Conservation (phyloP, 192 early-diverging fungal genomes). For the Coemansia nantahalensis region DNA sequence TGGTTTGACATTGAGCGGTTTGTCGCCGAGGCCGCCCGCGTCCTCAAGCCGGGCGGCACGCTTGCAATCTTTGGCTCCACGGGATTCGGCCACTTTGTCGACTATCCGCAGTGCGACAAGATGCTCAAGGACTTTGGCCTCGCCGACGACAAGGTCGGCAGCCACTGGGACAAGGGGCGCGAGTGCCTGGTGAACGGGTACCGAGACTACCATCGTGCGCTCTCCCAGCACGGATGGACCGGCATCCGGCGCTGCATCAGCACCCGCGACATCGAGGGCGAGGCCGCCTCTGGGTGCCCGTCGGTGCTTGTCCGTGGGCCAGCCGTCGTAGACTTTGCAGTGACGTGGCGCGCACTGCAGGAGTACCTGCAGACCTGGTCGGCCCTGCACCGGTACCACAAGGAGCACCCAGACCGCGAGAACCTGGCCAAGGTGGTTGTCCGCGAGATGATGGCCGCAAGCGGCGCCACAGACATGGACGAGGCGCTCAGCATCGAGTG, state of each 20-base stretch:
- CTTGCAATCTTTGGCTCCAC: slow-evolving; percentile 48
- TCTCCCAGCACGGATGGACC: slow-evolving; percentile 12
- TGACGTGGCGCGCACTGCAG: slow-evolving; percentile 22
- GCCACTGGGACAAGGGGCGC: slow-evolving; percentile 32
- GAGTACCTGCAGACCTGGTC: slow-evolving; percentile 33
- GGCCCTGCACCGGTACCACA: slow-evolving; percentile 7
- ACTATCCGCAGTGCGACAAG: slow-evolving; percentile 45
- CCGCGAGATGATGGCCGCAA: slow-evolving; percentile 31
- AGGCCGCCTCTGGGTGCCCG: slow-evolving; percentile 11
- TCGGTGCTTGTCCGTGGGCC: slow-evolving; percentile 5
- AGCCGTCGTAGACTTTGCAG: slow-evolving; percentile 18
- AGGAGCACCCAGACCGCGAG: slow-evolving; percentile 21
- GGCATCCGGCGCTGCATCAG: slow-evolving; percentile 21
- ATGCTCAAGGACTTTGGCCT: slow-evolving; percentile 29
- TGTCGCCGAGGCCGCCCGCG: slow-evolving; percentile 28
- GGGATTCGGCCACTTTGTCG: slow-evolving; percentile 27
- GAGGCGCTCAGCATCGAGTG: slow-evolving; percentile 29
- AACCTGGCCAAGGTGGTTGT: slow-evolving; percentile 9
- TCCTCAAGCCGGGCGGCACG: slow-evolving; percentile 43
- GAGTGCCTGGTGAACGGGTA: slow-evolving; percentile 26
- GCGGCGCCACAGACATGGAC: slow-evolving; percentile 22
- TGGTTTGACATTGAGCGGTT: slow-evolving; percentile 39
- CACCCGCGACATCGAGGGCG: slow-evolving; percentile 12
- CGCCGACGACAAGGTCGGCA: slow-evolving; percentile 6
- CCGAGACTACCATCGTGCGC: slow-evolving; percentile 17